Evolutionary conservation across 164 flowering plant species (phyloP).

Genomic region (Kingdonia uniflora): DNA sequence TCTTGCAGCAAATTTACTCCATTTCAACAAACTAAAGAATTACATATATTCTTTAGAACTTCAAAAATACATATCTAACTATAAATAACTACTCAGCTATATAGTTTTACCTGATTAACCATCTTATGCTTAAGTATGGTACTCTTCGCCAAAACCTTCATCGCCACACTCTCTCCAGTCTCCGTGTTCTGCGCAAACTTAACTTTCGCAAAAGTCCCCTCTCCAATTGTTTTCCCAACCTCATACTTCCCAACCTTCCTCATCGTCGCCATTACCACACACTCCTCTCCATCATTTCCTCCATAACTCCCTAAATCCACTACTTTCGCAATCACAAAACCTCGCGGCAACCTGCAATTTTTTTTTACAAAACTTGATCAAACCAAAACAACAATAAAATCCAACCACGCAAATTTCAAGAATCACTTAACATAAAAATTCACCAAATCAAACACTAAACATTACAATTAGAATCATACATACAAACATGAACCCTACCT

Average conservation of each 20-base stretch:
- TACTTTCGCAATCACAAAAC: too few species aligned
- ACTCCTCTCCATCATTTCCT: constrained; percentile 12
- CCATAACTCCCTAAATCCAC: too few species aligned
- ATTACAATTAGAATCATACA: too few species aligned
- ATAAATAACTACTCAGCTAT: not conserved
- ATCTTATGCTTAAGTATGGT: constrained; percentile 64
- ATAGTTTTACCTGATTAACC: constrained; percentile 77
- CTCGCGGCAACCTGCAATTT: too few species aligned
- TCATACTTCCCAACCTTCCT: constrained; percentile 75
- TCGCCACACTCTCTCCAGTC: constrained; percentile 61
- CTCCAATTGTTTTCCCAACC: constrained; percentile 68
- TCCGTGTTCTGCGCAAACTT: constrained; percentile 57
- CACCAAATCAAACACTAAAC: not conserved
- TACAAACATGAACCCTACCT: too few species aligned
- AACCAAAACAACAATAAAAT: too few species aligned
- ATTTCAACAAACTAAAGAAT: not conserved
- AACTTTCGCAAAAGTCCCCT: constrained; percentile 84
- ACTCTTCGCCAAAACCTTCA: constrained; percentile 52
- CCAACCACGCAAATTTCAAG: too few species aligned
- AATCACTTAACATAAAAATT: too few species aligned
- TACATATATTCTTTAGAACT: not conserved
- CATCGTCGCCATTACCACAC: constrained; percentile 26
- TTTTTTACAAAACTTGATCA: too few species aligned
- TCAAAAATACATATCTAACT: too few species aligned
- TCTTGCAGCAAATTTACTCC: not conserved